Conservation (phyloP, 371 early-diverging fungal genomes). For the Mortierella sp. region DNA sequence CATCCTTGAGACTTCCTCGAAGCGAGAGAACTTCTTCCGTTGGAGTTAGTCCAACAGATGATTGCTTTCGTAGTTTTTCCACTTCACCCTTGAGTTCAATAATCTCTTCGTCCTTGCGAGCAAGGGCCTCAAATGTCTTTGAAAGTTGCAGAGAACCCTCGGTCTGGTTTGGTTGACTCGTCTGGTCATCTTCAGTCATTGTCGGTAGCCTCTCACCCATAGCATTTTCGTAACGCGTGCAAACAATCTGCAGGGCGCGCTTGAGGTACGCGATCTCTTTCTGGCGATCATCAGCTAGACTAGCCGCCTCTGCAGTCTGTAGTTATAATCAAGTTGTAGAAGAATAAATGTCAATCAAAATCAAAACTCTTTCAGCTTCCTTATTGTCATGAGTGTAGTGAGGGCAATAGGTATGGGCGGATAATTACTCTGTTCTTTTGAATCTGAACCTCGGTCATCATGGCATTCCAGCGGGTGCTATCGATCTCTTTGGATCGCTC, state of each 20-base stretch:
- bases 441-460: slow-evolving; percentile 48
- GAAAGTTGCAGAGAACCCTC: slow-evolving; percentile 47
- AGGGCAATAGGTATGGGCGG: neutral
- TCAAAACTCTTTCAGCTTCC: neutral
- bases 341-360: neutral
- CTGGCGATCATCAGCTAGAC: slow-evolving; percentile 44
- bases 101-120: slow-evolving; percentile 53
- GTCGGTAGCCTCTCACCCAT: slow-evolving; percentile 42
- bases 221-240: slow-evolving; percentile 55
- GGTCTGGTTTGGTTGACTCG: slow-evolving; percentile 24
- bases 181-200: slow-evolving; percentile 43
- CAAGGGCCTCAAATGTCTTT: slow-evolving; percentile 53
- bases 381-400: neutral
- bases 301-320: slow-evolving; percentile 46
- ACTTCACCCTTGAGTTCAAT: slow-evolving; percentile 46
- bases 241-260: slow-evolving; percentile 58
- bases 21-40: slow-evolving; percentile 46
- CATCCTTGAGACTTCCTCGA: slow-evolving; percentile 53
- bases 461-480: slow-evolving; percentile 53
- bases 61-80: slow-evolving; percentile 34
- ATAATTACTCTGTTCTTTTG: slow-evolving; percentile 50
- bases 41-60: slow-evolving; percentile 32
- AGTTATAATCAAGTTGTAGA: neutral
- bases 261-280: slow-evolving; percentile 59
- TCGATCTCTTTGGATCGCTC: slow-evolving; percentile 55